Evolutionary conservation across 2,329 filamentous ascomycete genomes (phyloP).

Genomic region (Ophiostoma montium): DNA sequence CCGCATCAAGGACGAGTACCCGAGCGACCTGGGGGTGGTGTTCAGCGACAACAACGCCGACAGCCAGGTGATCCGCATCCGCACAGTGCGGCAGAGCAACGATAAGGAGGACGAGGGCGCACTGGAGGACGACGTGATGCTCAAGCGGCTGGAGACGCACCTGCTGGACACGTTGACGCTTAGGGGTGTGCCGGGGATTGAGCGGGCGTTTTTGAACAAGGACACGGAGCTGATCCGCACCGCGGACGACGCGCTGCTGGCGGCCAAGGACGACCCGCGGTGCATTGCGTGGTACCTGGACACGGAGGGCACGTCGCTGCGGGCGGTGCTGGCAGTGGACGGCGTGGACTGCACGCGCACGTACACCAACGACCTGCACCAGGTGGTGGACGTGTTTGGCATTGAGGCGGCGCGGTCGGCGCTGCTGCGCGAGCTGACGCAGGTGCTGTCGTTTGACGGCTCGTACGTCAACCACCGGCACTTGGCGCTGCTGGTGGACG

Average conservation of each 20-base stretch:
- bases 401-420: slow-evolving; percentile 88
- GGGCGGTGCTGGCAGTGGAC: slow-evolving; percentile 69
- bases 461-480: slow-evolving; percentile 99
- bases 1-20: slow-evolving; percentile 81
- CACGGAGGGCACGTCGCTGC: slow-evolving; percentile 79
- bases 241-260: slow-evolving; percentile 57
- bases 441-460: slow-evolving; percentile 94
- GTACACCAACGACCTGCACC: slow-evolving; percentile 90
- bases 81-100: slow-evolving; percentile 57
- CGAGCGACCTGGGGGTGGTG: slow-evolving; percentile 74
- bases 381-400: slow-evolving; percentile 87
- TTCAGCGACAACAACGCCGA: slow-evolving; percentile 98
- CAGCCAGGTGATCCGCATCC: slow-evolving; percentile 84
- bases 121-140: slow-evolving; percentile 73
- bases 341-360: slow-evolving; percentile 79
- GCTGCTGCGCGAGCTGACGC: slow-evolving; percentile 74
- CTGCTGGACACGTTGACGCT: slow-evolving; percentile 82
- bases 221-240: slow-evolving; percentile 54
- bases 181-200: slow-evolving; percentile 77
- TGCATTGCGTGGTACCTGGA: slow-evolving; percentile 95
- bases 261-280: slow-evolving; percentile 55
- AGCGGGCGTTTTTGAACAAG: slow-evolving; percentile 85
- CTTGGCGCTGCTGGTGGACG: slow-evolving; percentile 84
- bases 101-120: slow-evolving; percentile 57
- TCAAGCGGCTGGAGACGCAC: slow-evolving; percentile 84